Conservation (phyloP, 23 red algal species). For the Gracilaria domingensis region DNA sequence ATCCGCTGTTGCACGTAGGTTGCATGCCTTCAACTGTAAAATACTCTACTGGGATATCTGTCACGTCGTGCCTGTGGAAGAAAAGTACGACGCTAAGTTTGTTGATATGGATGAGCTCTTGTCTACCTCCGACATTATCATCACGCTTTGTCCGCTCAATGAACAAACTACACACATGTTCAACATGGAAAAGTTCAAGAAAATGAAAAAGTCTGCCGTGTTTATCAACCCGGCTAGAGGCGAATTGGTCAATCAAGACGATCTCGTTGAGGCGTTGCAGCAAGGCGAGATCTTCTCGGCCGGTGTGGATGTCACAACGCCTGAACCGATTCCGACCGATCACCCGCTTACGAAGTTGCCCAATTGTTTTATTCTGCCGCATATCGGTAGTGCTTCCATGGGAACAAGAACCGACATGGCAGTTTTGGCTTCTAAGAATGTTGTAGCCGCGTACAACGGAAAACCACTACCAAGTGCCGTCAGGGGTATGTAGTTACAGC, state of each 20-base stretch:
- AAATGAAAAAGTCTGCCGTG: constrained; percentile 90
- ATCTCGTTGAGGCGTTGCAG: constrained; percentile 75
- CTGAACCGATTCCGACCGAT: constrained; percentile 85
- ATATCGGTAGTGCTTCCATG: constrained; percentile 90
- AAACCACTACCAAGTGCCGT: constrained; percentile 63
- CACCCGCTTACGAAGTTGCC: constrained; percentile 61
- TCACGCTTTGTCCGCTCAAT: constrained; percentile 88
- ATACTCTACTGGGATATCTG: constrained; percentile 76
- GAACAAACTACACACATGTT: constrained; percentile 81
- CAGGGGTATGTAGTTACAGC: background rate
- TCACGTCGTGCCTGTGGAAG: constrained; percentile 35
- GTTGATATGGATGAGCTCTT: constrained; percentile 64
- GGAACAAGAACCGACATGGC: constrained; percentile 90
- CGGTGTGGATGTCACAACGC: constrained; percentile 88
- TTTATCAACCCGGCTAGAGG: constrained; percentile 92
- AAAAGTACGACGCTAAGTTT: constrained; percentile 58
- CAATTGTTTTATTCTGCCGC: constrained; percentile 91
- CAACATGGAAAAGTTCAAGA: constrained; percentile 60
- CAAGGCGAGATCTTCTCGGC: constrained; percentile 74
- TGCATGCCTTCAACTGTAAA: constrained; percentile 88
- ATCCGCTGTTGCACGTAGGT: constrained; percentile 76
- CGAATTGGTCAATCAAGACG: constrained; percentile 92
- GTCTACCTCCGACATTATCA: constrained; percentile 81
- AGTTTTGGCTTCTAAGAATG: constrained; percentile 71
- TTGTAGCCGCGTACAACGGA: constrained; percentile 75